Base-by-base conservation (phyloP, 192 early-diverging fungal species). In the Podila epicladia region DNA sequence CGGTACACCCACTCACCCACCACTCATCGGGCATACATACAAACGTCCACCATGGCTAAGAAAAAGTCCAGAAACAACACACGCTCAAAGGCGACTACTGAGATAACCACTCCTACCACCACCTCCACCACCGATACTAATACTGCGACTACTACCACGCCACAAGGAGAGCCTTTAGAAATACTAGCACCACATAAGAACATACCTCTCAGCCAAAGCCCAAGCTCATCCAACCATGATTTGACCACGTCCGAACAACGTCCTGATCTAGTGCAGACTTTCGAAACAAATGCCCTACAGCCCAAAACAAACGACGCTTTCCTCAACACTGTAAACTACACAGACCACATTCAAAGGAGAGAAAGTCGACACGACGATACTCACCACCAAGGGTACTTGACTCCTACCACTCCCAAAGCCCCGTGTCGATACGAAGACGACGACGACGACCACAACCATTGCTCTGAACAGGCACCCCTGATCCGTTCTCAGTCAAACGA, bases 401-500 rank as follows among this genome's bases (percentile, higher is more conserved):
- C 53, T 5, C 65, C 31, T 28, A 31, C 45, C 17, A 55, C 53
- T 2, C 65, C 31, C 32, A 29, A 53, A 11, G n/a, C 73, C 4
- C 73, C 73, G 26, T 64, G 69, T 11, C 75, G 37, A 49, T 78
- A 78, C 12, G 75, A 71, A 26, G 69, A 72, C 22, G 75, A 78
- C 20, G 53, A 71, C 31, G 75, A 78, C 6, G 69, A 71, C 49
- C 19, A 71, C 55, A 28, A 66, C 19, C 41, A 28, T 15, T 9
- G 28, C 20, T 33, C 67, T 22, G 75, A 78, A 48, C 69, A 66
- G 12, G 11, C 69, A 2, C 75, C 59, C 15, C n/a, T 78, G 33
- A 71, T 78, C 20, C 75, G 51, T 3, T 31, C 41, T 5, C 22
- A 22, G 4, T 78, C 75, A 13, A 45, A 20, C 4, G 68, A 71